Evolutionary conservation across 345 rosid species (phyloP).

Genomic region (Cardamine chenopodiifolia): DNA sequence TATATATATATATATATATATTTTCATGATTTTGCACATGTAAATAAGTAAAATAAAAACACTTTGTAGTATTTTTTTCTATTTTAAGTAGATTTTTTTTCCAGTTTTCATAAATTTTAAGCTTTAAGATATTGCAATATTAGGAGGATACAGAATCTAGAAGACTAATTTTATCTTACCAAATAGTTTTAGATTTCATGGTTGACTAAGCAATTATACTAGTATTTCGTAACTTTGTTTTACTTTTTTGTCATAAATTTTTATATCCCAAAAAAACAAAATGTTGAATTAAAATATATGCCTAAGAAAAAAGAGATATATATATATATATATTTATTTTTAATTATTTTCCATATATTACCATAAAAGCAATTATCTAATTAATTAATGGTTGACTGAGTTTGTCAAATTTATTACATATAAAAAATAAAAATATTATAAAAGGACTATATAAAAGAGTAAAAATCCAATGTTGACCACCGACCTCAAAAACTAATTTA

Average conservation of each 20-base stretch:
- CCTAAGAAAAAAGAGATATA: no score
- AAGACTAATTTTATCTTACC: background rate
- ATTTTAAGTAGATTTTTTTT: background rate
- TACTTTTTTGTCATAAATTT: background rate
- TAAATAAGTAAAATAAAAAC: background rate
- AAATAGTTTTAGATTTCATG: background rate
- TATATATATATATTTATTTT: background rate
- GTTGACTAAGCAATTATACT: background rate
- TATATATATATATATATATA: no score
- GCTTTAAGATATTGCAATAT: background rate
- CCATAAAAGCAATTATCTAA: background rate
- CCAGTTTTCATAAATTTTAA: background rate
- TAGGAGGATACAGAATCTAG: background rate
- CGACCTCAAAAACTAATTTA: slow-evolving; percentile 9
- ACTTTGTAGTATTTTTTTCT: background rate
- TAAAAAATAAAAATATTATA: background rate
- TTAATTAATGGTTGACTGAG: background rate
- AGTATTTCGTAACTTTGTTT: background rate
- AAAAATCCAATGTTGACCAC: slow-evolving; percentile 18
- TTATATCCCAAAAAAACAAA: background rate
- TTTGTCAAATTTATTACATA: background rate
- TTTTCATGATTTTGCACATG: background rate
- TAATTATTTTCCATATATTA: background rate
- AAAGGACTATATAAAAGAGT: background rate
- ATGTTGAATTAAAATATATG: background rate